phyloP scores from a whole-genome alignment of 2,329 filamentous ascomycete genomes.

The Catunica adiposa region DNA sequence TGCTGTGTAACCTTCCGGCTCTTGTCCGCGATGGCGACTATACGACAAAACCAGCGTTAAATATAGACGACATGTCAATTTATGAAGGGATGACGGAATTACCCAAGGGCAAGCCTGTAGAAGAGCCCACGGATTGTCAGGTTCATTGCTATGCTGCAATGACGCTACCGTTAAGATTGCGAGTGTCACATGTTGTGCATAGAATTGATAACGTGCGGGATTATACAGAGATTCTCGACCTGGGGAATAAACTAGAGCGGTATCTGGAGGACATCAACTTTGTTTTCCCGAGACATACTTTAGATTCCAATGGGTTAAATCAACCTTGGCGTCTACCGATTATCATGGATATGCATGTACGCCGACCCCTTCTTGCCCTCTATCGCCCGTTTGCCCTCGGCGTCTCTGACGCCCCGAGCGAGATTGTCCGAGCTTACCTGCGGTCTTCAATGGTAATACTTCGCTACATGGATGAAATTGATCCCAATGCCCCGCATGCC shows the following conservation, averaged over 20 bases:
- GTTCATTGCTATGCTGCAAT: constrained; percentile 37
- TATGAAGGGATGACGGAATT: constrained; percentile 31
- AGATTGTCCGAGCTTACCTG: constrained; percentile 36
- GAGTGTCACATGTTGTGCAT: constrained; percentile 33
- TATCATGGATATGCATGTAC: constrained; percentile 37
- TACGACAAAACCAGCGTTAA: constrained; percentile 35
- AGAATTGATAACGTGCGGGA: constrained; percentile 36
- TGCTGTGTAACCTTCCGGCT: constrained; percentile 35
- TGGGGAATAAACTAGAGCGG: constrained; percentile 36
- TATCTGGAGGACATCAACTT: constrained; percentile 38
- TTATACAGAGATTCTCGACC: constrained; percentile 35
- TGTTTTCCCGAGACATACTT: constrained; percentile 31
- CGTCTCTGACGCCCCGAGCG: constrained; percentile 31
- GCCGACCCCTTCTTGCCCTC: constrained; percentile 34
- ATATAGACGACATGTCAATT: constrained; percentile 36
- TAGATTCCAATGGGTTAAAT: constrained; percentile 29
- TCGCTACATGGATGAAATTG: constrained; percentile 37
- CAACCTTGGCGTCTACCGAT: constrained; percentile 35
- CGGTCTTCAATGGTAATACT: constrained; percentile 39
- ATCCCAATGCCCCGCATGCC: constrained; percentile 30
- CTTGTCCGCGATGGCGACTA: constrained; percentile 37
- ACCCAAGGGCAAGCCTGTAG: constrained; percentile 32
- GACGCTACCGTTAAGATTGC: constrained; percentile 33
- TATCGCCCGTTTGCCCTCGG: constrained; percentile 40
- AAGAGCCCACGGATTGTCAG: constrained; percentile 35